Conservation (phyloP, 192 early-diverging fungal species). For the Thamnidium elegans region DNA sequence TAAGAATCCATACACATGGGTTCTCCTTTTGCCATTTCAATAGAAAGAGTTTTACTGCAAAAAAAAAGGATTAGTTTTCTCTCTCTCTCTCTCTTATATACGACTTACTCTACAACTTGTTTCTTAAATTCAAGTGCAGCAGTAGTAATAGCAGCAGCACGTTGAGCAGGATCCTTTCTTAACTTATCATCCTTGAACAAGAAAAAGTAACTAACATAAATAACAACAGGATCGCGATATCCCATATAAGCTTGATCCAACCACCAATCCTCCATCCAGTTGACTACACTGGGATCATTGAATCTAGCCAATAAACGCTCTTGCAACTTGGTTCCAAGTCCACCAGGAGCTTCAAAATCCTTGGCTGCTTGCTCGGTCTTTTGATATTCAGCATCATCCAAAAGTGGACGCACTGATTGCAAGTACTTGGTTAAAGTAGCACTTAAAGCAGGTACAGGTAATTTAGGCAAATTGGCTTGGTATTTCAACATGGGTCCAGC, state of each 20-base stretch:
- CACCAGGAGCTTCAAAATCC: constrained; percentile 76
- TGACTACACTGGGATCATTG: constrained; percentile 63
- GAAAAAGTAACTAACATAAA: constrained; percentile 95
- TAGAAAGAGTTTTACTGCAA: constrained; percentile 57
- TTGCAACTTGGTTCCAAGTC: constrained; percentile 78
- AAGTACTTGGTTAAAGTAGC: constrained; percentile 84
- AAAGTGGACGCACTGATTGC: constrained; percentile 66
- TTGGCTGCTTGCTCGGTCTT: constrained; percentile 61
- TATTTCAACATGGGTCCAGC: constrained; percentile 67
- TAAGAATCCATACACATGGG: constrained; percentile 89
- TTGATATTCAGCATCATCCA: constrained; percentile 67
- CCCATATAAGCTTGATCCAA: constrained; percentile 89
- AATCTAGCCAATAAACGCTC: constrained; percentile 72
- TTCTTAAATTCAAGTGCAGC: constrained; percentile 85
- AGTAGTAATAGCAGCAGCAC: constrained; percentile 85
- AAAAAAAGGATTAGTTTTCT: background rate
- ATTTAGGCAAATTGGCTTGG: constrained; percentile 74
- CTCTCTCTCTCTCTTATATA: too few relatives aligned
- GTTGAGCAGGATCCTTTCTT: constrained; percentile 66
- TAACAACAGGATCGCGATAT: constrained; percentile 91
- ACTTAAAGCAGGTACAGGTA: constrained; percentile 82
- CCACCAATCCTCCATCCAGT: constrained; percentile 97
- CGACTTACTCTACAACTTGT: constrained; percentile 59
- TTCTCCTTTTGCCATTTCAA: constrained; percentile 71
- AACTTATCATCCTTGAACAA: constrained; percentile 84